Evolutionary conservation across 768 basidiomycete genomes (phyloP), one percentile per base, ranked within the genome.

Genomic region (Mrakia gelida): DNA sequence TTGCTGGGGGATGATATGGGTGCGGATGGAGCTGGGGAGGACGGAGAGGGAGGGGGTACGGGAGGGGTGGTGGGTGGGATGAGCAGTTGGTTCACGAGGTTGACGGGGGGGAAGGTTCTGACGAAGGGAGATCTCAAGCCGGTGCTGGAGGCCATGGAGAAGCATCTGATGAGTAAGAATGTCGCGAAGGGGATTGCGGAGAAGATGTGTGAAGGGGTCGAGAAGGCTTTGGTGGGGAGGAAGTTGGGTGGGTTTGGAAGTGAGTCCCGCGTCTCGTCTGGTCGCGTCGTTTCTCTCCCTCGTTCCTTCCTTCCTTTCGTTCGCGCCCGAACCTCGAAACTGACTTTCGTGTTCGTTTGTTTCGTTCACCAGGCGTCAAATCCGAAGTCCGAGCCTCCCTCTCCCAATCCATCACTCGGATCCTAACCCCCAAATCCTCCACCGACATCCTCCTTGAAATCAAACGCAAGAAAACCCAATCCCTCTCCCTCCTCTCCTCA

Each of bases 131-230:
- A 98, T 83, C 84, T 98, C 75, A 89, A 89, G 80, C 96, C 96
- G 11, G 92, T 96, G 0, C 83, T 98, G 65, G 91, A 91, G 72
- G 92, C 90, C 26, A 98, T 98, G 95, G 95, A 96, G 84, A 93
- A 95, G 79, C 96, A 98, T 84, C 87, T 99, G 65, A 98, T 98
- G 95, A 90, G 92, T 86, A 98, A 98, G 87, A 99, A 99, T 82
- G 97, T 99, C 7, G 97, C 97, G 6, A 92, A 90, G 84, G 94
- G 95, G 78, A 98, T 98, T 80, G 88, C 95, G 18, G 94, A 95
- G 79, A 94, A 95, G 84, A 89, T 99, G 16, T 96, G 95, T 82
- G 94, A 96, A 83, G 90, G 92, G 9, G 94, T 99, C n/a, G 94
- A 93, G 0, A 90, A 93, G 82, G 89, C 89, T 62, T 87, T 99